Conservation (phyloP, 1,284 basidiomycete genomes). For the Tranzscheliella williamsii region DNA sequence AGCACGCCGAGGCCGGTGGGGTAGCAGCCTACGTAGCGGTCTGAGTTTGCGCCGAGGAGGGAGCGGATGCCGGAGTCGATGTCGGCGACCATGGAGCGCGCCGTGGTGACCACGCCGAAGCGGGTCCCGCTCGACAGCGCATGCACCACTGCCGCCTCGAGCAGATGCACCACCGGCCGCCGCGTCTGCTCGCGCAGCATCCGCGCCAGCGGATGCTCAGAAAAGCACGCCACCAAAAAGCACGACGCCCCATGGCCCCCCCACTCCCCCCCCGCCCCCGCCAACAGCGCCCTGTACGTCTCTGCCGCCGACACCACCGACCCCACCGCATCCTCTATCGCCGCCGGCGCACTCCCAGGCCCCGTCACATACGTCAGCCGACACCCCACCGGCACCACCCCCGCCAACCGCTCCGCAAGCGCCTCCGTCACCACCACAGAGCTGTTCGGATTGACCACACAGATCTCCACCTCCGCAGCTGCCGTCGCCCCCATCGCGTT, state of each 20-base stretch:
- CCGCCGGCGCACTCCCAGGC: conserved; percentile 16
- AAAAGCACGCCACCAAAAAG: conserved; percentile 45
- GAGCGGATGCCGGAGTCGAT: conserved; percentile 35
- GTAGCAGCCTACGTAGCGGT: conserved; percentile 35
- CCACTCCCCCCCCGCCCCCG: background rate
- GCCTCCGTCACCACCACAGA: conserved; percentile 14
- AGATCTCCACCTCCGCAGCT: too few relatives aligned
- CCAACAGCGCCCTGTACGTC: conserved; percentile 6
- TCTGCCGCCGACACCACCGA: conserved; percentile 33
- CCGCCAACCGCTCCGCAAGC: conserved; percentile 1
- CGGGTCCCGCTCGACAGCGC: conserved; percentile 4
- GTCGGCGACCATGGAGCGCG: conserved; percentile 27
- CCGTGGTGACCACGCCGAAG: conserved; percentile 49
- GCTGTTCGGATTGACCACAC: conserved; percentile 29
- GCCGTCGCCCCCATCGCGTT: too few relatives aligned
- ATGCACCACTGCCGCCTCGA: conserved; percentile 38
- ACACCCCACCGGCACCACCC: conserved; percentile 5
- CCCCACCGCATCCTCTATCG: conserved; percentile 27
- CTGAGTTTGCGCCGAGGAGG: conserved; percentile 29
- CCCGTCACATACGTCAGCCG: conserved; percentile 15
- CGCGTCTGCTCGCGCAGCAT: conserved; percentile 21
- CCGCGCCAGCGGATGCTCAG: conserved; percentile 40
- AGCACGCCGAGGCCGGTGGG: conserved; percentile 44
- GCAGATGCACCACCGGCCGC: conserved; percentile 31
- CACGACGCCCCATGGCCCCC: conserved; percentile 9